phyloP scores from a whole-genome alignment of 352 stramenopile species.

The Phytopythium delawarense region DNA sequence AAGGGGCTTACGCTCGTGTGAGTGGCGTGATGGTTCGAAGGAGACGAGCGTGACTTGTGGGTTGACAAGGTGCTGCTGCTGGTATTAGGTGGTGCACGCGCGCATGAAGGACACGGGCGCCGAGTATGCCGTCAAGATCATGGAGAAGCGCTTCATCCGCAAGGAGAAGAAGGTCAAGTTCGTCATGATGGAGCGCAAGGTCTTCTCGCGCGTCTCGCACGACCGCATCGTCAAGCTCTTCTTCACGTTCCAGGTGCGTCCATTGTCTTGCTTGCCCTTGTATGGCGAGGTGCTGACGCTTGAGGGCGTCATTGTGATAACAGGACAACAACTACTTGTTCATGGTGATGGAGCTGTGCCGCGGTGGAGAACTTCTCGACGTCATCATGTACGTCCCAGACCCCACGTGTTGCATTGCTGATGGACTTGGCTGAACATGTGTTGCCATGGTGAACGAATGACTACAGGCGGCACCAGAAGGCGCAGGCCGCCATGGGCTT shows the following conservation, averaged over 20 bases:
- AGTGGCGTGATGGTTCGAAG: constrained; percentile 12
- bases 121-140: constrained; percentile 91
- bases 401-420: too few relatives aligned
- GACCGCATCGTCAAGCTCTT: constrained; percentile 89
- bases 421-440: background rate
- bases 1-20: constrained; percentile 84
- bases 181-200: constrained; percentile 90
- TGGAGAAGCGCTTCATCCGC: constrained; percentile 90
- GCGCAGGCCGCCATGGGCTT: constrained; percentile 44
- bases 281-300: background rate
- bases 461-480: constrained; percentile 71
- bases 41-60: background rate
- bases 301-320: background rate
- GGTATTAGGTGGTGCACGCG: constrained; percentile 66
- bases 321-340: constrained; percentile 85
- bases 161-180: constrained; percentile 92
- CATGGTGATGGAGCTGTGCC: constrained; percentile 90
- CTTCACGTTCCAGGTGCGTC: constrained; percentile 83
- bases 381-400: constrained; percentile 70
- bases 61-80: background rate
- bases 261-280: background rate
- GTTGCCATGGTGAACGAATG: background rate
- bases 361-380: constrained; percentile 79
- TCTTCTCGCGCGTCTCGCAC: constrained; percentile 87
- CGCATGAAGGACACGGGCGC: constrained; percentile 85